Evolutionary conservation across 192 early-diverging fungal species (phyloP).

Genomic region (Coemansia sp.): DNA sequence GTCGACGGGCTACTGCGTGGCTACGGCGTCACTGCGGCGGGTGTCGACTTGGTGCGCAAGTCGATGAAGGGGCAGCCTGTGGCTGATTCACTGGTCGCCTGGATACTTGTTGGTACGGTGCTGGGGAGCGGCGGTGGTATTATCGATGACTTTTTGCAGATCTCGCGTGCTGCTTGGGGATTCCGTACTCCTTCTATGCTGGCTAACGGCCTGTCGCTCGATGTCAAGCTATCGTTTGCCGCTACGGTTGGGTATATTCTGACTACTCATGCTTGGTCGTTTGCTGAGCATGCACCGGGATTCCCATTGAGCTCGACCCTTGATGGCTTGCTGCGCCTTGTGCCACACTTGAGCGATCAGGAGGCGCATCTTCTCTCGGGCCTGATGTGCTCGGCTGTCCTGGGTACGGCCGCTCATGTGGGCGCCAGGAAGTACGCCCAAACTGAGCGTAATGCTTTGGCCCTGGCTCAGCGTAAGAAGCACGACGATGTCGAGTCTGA

Average conservation of each 20-base stretch:
- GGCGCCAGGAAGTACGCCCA: conserved; percentile 29
- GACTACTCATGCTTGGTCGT: conserved; percentile 55
- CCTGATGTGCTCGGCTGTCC: conserved; percentile 50
- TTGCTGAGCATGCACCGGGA: conserved; percentile 37
- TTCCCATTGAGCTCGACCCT: conserved; percentile 46
- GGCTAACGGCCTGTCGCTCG: conserved; percentile 27
- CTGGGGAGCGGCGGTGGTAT: conserved; percentile 58
- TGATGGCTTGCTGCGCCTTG: conserved; percentile 33
- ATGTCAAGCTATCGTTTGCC: conserved; percentile 51
- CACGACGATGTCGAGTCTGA: conserved; percentile 18
- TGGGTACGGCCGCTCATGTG: conserved; percentile 36
- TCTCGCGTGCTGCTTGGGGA: conserved; percentile 39
- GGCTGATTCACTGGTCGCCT: conserved; percentile 52
- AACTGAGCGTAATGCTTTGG: conserved; percentile 27
- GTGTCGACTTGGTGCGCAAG: conserved; percentile 55
- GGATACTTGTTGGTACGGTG: conserved; percentile 53
- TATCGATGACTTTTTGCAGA: conserved; percentile 57
- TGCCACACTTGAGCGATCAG: conserved; percentile 44
- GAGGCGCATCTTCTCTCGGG: conserved; percentile 49
- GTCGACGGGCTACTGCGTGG: conserved; percentile 57
- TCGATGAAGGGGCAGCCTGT: conserved; percentile 47
- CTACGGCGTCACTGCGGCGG: conserved; percentile 55
- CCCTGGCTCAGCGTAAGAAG: conserved; percentile 38
- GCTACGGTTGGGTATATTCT: conserved; percentile 54
- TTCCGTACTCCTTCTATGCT: conserved; percentile 54